Conservation (phyloP, 768 basidiomycete species). For the Paxillus involutus region DNA sequence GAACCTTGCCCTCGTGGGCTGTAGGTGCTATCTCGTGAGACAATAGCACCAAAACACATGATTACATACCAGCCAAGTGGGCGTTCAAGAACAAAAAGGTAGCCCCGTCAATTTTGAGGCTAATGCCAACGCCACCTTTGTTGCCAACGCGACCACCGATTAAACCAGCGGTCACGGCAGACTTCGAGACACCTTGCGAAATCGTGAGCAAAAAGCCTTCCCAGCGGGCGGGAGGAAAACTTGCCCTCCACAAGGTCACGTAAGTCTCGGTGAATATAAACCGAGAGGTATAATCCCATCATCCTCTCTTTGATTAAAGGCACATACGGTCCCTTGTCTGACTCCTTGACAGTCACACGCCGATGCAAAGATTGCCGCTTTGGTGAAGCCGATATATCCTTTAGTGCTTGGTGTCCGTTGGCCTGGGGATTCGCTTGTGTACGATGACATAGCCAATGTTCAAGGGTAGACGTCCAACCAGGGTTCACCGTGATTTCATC, state of each 20-base stretch:
- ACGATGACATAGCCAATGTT: slow-evolving; percentile 64
- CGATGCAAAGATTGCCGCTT: slow-evolving; percentile 46
- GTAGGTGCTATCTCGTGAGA: neutral
- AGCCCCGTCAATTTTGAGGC: slow-evolving; percentile 76
- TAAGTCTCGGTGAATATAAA: slow-evolving; percentile 76
- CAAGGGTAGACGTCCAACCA: slow-evolving; percentile 77
- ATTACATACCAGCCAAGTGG: slow-evolving; percentile 72
- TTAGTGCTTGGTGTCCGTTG: slow-evolving; percentile 17
- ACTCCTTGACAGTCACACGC: slow-evolving; percentile 41
- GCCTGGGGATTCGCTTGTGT: slow-evolving; percentile 24
- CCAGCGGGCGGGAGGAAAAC: slow-evolving; percentile 1
- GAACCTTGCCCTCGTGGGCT: slow-evolving; percentile 78
- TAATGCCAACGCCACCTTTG: slow-evolving; percentile 92
- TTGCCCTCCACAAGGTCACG: slow-evolving; percentile 60
- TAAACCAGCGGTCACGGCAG: slow-evolving; percentile 84
- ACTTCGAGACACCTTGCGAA: slow-evolving; percentile 65
- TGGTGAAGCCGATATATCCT: slow-evolving; percentile 39
- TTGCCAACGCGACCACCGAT: slow-evolving; percentile 92
- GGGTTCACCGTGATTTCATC: slow-evolving; percentile 33
- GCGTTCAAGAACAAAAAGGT: slow-evolving; percentile 89
- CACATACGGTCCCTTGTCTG: slow-evolving; percentile 73
- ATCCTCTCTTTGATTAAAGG: slow-evolving; percentile 86
- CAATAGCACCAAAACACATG: neutral
- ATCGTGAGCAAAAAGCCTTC: neutral
- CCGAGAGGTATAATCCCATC: slow-evolving; percentile 83